Evolutionary conservation across 2,329 filamentous ascomycete species (phyloP).

Genomic region (Colletotrichum sojae): DNA sequence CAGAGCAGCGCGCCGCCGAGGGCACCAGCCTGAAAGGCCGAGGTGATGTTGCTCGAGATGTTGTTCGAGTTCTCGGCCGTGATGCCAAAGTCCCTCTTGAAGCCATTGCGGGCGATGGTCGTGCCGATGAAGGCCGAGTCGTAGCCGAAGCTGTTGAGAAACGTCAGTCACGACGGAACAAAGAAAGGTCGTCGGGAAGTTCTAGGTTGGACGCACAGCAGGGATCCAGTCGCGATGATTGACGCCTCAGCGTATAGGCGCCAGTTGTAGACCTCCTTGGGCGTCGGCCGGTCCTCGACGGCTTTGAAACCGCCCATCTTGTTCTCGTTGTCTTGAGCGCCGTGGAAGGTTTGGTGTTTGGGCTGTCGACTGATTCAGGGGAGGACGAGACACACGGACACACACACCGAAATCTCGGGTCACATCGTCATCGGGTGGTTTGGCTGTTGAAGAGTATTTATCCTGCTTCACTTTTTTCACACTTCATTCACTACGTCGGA

Average conservation of each 20-base stretch:
- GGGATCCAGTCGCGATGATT: conserved; percentile 62
- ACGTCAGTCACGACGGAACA: not conserved
- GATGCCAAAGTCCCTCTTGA: conserved; percentile 58
- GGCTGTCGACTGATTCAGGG: too few relatives aligned
- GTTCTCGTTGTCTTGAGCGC: not conserved
- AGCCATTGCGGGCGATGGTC: conserved; percentile 64
- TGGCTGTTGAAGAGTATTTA: conserved; percentile 36
- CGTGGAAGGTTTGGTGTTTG: too few relatives aligned
- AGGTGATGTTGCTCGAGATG: conserved; percentile 61
- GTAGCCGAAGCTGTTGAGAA: conserved; percentile 61
- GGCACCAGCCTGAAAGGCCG: conserved; percentile 63
- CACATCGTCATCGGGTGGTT: conserved; percentile 5
- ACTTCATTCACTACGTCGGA: not conserved
- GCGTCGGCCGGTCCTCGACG: conserved; percentile 69
- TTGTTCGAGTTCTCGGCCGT: conserved; percentile 46
- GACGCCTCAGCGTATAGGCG: conserved; percentile 62
- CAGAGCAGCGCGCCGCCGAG: conserved; percentile 67
- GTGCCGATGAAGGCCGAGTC: conserved; percentile 69
- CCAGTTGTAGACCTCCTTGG: conserved; percentile 69
- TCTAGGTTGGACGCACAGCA: conserved; percentile 50
- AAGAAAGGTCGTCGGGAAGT: not conserved
- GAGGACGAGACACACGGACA: too few relatives aligned
- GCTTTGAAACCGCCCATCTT: conserved; percentile 58
- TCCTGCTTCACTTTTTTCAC: conserved; percentile 14
- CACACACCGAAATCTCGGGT: not conserved